Evolutionary conservation across 225 moss, liverwort and hornwort genomes (phyloP), one percentile per base, ranked within the genome.

Genomic region (Climacium dendroides): DNA sequence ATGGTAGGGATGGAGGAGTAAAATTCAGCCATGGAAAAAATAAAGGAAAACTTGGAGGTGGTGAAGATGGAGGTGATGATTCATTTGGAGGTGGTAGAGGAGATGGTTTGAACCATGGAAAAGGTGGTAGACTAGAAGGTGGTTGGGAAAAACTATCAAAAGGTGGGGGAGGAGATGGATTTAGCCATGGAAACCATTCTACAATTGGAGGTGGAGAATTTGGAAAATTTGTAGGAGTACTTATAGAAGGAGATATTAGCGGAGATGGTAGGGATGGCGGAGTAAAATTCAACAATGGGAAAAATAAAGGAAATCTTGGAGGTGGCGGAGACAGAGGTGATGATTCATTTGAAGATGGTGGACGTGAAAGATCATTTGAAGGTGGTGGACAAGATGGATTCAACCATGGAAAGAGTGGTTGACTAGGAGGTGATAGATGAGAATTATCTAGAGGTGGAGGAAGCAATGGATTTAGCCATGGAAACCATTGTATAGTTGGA

Each of bases 391-490:
- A 10, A 43, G 10, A 3, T 0, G 45, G 1, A 2, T 45, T 45
- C 4, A 47, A 47, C 73, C 47, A 73, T 67, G 67, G 67, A 13
- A 37, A 67, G 7, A 24, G 67, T 67, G 37, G 37, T 69, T 13
- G 39, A 69, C 2, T 19, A 69, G 2, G 10, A 16, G 28, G 28
- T 43, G 17, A 9, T 9, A 3, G 10, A 1, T 6, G 1, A 17
- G 6, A 72, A 28, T 45, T 28, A 71, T 43, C 6, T 7, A 9
- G 1, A 9, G 9, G 43, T 0, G 0, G 8, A 2, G 26, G 15
- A 25, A 8, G 9, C 9, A 28, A 26, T 43, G 41, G 15, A 1
- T 26, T 71, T 43, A 28, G 5, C 48, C 30, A 48, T 74, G 48
- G 19, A 47, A 30, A 73, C 70, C 70, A 70, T 70, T 70, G 73